phyloP scores from a whole-genome alignment of 148 eudicot species.

The Amaranthus palmeri region DNA sequence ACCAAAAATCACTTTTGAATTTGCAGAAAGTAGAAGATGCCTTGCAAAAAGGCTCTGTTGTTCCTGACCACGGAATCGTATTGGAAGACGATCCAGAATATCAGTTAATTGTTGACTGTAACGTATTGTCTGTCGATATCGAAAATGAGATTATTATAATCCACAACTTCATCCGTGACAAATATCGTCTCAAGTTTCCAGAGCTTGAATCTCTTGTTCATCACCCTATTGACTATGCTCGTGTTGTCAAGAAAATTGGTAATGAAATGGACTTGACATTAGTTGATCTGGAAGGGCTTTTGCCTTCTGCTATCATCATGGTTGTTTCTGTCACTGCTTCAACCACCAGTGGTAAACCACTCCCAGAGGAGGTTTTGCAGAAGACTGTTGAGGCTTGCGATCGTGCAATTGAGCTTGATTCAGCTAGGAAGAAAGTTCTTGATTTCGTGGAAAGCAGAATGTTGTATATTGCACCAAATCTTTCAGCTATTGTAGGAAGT shows the following conservation, averaged over 20 bases:
- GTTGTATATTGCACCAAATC: constrained; percentile 96
- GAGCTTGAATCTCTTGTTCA: constrained; percentile 98
- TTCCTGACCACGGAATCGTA: constrained; percentile 53
- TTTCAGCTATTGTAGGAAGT: constrained; percentile 91
- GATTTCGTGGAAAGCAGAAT: constrained; percentile 96
- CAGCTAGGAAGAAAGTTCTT: constrained; percentile 81
- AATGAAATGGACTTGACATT: constrained; percentile 90
- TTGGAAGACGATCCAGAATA: constrained; percentile 91
- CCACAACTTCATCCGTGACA: constrained; percentile 91
- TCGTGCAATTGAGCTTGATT: constrained; percentile 81
- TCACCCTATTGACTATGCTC: constrained; percentile 94
- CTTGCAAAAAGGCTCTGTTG: constrained; percentile 56
- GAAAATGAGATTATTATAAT: constrained; percentile 85
- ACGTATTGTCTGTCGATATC: constrained; percentile 81
- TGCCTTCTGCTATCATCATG: constrained; percentile 98
- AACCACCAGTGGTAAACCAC: constrained; percentile 95
- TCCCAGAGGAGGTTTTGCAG: constrained; percentile 73
- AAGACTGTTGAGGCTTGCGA: constrained; percentile 94
- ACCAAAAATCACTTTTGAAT: neutral
- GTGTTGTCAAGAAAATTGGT: constrained; percentile 90
- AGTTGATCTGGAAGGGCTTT: constrained; percentile 85
- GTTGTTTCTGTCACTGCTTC: constrained; percentile 97
- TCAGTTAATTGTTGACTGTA: constrained; percentile 88
- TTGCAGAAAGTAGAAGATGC: constrained; percentile 88
- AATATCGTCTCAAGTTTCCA: constrained; percentile 86